Evolutionary conservation across 2,329 filamentous ascomycete genomes (phyloP).

Genomic region (Chaetothyriales sp.): DNA sequence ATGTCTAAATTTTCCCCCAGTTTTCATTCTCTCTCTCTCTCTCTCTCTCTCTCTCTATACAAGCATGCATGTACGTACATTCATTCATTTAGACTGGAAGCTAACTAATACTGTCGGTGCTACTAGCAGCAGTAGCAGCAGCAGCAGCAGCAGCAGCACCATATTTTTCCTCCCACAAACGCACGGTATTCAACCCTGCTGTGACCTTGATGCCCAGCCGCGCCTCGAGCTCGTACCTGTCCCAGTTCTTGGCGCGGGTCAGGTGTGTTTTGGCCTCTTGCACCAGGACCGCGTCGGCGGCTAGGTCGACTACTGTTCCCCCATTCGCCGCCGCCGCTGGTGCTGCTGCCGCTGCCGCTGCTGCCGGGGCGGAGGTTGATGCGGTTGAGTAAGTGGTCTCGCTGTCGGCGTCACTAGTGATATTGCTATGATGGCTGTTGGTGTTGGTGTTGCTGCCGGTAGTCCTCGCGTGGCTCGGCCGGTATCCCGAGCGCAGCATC

Average conservation of each 20-base stretch:
- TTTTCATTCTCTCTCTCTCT: too few species aligned
- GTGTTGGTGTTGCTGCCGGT: slow-evolving; percentile 2
- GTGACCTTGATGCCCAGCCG: slow-evolving; percentile 37
- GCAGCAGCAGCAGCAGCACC: background rate
- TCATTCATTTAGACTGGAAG: background rate
- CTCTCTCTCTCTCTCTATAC: background rate
- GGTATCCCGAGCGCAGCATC: slow-evolving; percentile 42
- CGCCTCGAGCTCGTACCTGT: slow-evolving; percentile 47
- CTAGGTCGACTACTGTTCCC: slow-evolving; percentile 7
- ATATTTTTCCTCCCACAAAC: slow-evolving; percentile 26
- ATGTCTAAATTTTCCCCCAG: too few species aligned
- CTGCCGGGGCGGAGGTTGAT: background rate
- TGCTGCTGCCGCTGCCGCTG: background rate
- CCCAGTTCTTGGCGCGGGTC: slow-evolving; percentile 44
- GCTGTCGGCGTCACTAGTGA: too few species aligned
- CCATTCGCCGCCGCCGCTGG: too few species aligned
- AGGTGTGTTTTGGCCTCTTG: slow-evolving; percentile 40
- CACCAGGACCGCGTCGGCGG: slow-evolving; percentile 27
- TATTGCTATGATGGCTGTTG: background rate
- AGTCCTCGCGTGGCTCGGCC: slow-evolving; percentile 15
- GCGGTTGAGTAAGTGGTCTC: too few species aligned
- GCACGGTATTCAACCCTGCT: slow-evolving; percentile 29
- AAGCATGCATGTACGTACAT: background rate
- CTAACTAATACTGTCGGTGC: background rate
- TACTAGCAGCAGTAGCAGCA: background rate